Conservation (phyloP, 169 alveolate genomes). For the Eimeria maxima region DNA sequence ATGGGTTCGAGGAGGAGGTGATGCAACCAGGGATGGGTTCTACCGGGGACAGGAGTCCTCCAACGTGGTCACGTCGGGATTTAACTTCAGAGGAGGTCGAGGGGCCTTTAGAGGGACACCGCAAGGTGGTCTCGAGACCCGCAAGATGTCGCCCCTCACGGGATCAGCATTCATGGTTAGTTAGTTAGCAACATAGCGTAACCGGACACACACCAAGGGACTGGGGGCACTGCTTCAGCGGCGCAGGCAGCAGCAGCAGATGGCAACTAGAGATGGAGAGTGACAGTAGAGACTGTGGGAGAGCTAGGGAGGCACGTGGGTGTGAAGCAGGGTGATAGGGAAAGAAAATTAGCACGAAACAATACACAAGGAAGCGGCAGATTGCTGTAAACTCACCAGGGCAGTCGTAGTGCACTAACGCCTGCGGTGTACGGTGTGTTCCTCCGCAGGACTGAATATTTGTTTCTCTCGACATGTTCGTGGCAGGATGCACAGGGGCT, state of each 20-base stretch:
- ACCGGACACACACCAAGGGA: neutral
- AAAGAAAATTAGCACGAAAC: neutral
- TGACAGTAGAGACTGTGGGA: neutral
- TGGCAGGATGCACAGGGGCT: slow-evolving; percentile 9
- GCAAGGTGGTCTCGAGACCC: slow-evolving; percentile 62
- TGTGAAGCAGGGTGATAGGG: neutral
- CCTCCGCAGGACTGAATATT: slow-evolving; percentile 3
- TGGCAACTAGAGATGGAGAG: neutral
- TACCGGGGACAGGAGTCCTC: slow-evolving; percentile 47
- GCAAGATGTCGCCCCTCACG: slow-evolving; percentile 68
- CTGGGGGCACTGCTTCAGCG: neutral
- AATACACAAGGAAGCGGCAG: neutral
- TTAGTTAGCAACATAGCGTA: neutral
- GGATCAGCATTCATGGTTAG: slow-evolving; percentile 72
- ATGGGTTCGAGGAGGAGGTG: slow-evolving; percentile 68
- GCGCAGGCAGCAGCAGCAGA: neutral
- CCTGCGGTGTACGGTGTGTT: neutral
- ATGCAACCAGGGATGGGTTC: slow-evolving; percentile 47
- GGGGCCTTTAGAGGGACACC: slow-evolving; percentile 24
- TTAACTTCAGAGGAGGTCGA: slow-evolving; percentile 66
- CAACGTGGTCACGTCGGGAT: slow-evolving; percentile 57
- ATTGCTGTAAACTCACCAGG: neutral
- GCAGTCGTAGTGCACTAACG: neutral
- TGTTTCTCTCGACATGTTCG: neutral
- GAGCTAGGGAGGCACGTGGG: neutral